Evolutionary conservation across 345 rosid species (phyloP).

Genomic region (Corchorus capsularis): DNA sequence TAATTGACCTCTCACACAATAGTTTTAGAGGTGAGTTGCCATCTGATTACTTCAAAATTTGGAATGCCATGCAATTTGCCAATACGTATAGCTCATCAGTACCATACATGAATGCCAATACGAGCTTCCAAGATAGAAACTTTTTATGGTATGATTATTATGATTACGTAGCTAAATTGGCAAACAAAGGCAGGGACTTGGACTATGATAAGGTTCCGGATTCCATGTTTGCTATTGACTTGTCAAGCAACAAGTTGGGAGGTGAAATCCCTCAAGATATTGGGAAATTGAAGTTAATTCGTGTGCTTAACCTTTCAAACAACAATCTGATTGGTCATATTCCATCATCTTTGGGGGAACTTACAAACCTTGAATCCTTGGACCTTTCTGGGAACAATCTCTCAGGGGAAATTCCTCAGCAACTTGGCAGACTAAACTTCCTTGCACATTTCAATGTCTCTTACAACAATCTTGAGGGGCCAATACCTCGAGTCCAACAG

Average conservation of each 20-base stretch:
- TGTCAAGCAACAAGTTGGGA: constrained; percentile 25
- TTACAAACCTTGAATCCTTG: constrained; percentile 23
- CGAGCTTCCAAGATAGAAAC: background rate
- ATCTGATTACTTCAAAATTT: constrained; percentile 13
- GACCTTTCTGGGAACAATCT: constrained; percentile 33
- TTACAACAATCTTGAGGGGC: constrained; percentile 28
- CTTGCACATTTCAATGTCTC: constrained; percentile 30
- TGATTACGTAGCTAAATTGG: constrained; percentile 17
- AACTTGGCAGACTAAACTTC: constrained; percentile 22
- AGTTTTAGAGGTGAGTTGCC: constrained; percentile 22
- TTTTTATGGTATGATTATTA: background rate
- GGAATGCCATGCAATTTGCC: constrained; percentile 29
- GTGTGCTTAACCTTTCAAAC: constrained; percentile 27
- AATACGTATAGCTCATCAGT: background rate
- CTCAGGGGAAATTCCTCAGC: constrained; percentile 22
- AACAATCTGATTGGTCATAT: constrained; percentile 23
- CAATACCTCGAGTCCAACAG: constrained; percentile 23
- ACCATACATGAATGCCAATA: background rate
- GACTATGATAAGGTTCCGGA: constrained; percentile 12
- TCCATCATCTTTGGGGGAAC: constrained; percentile 15
- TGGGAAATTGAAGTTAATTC: constrained; percentile 6
- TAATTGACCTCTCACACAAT: constrained; percentile 23
- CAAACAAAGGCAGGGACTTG: constrained; percentile 20
- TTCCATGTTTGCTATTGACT: constrained; percentile 8
- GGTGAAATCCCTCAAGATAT: constrained; percentile 20